Evolutionary conservation across 179 eudicot genomes (phyloP).

Genomic region (Amaranthus tricolor): DNA sequence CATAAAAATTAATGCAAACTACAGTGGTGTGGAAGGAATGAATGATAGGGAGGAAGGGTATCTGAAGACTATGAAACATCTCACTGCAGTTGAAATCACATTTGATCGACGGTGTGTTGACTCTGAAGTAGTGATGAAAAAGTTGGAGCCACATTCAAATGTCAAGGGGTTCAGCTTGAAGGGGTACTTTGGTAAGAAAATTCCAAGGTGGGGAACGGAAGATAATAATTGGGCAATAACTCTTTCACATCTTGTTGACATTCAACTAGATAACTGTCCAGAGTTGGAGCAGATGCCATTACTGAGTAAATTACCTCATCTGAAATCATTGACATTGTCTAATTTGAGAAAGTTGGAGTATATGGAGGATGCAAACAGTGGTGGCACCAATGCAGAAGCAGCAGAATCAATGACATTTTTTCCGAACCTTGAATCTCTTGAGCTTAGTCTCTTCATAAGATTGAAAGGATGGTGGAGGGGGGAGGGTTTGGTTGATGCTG

Average conservation of each 20-base stretch:
- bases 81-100: background rate
- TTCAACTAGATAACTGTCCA: background rate
- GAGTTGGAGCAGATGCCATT: slow-evolving; percentile 17
- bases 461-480: no score
- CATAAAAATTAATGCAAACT: background rate
- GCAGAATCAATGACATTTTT: no score
- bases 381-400: background rate
- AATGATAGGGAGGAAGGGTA: background rate
- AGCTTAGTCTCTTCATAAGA: no score
- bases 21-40: background rate
- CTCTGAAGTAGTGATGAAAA: background rate
- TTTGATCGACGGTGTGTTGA: background rate
- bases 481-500: slow-evolving; percentile 6
- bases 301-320: slow-evolving; percentile 11
- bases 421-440: no score
- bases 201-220: no score
- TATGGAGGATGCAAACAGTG: slow-evolving; percentile 8
- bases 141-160: slow-evolving; percentile 1
- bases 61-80: slow-evolving; percentile 2
- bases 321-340: background rate
- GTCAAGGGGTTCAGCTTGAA: background rate
- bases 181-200: background rate
- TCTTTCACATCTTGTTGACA: slow-evolving; percentile 12
- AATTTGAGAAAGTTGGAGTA: slow-evolving; percentile 8
- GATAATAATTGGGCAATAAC: no score